Percentiles rank a stretch among this genome's conserved stretches.
These are phyloP conservation scores for Quercus wislizeni DNA, from an alignment of 306 rosid genomes.

Conservation along the genomic window DNA sequence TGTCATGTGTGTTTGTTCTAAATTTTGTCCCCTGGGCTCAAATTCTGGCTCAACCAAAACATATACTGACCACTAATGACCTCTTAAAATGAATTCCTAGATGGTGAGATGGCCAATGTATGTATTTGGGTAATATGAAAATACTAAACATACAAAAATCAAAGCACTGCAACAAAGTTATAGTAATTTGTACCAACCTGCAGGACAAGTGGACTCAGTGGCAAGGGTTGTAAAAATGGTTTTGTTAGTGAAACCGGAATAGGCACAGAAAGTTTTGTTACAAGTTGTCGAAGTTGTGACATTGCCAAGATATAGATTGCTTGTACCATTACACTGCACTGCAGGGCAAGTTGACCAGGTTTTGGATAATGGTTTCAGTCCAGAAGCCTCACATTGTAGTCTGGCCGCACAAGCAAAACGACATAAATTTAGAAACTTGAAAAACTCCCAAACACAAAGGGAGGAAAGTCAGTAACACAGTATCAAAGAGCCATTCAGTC, in stretches of 20 bases:
- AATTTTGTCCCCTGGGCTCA: too few species aligned
- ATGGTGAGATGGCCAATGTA: neutral
- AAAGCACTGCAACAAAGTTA: neutral
- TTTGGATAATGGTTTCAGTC: conserved; percentile 26
- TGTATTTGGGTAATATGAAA: neutral
- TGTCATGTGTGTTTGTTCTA: too few species aligned
- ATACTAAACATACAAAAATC: neutral
- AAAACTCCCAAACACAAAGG: neutral
- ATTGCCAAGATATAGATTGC: conserved; percentile 36
- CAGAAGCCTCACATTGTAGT: conserved; percentile 64
- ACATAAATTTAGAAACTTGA: neutral
- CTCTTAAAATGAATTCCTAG: neutral
- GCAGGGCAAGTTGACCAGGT: conserved; percentile 56
- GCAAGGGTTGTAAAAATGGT: conserved; percentile 34
- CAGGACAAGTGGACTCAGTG: conserved; percentile 43
- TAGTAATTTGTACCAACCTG: conserved; percentile 40
- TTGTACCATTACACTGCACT: conserved; percentile 31
- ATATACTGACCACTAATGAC: neutral
- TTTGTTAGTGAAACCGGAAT: conserved; percentile 46
- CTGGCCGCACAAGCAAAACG: conserved; percentile 20
- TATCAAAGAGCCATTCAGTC: neutral
- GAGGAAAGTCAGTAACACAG: neutral
- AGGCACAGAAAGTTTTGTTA: conserved; percentile 48
- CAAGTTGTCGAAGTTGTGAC: conserved; percentile 35
- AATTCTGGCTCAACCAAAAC: neutral